A percentile compares a stretch with the other conserved stretches of the same genome.
Conservation (phyloP, 768 basidiomycete species). For the Harrya chromipes region DNA sequence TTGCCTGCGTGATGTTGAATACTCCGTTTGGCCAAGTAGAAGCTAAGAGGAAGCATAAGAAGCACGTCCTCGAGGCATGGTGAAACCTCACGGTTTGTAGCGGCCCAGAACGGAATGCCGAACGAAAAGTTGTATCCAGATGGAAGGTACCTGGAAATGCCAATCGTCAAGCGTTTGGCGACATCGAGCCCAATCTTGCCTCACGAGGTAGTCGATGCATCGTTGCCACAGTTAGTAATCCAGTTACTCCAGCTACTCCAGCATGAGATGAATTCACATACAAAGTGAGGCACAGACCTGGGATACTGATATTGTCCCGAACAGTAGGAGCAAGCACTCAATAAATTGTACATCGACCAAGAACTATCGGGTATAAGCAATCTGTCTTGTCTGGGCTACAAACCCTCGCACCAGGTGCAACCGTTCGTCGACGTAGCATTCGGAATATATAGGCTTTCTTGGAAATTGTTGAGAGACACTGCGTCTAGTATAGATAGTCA, state of each 20-base stretch:
- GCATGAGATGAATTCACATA: constrained; percentile 1
- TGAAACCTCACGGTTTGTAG: constrained; percentile 18
- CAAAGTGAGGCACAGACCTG: constrained; percentile 10
- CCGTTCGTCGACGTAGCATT: constrained; percentile 9
- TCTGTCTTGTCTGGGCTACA: neutral
- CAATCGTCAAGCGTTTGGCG: neutral
- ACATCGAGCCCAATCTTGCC: neutral
- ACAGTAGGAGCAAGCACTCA: constrained; percentile 28
- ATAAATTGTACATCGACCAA: constrained; percentile 30
- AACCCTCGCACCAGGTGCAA: constrained; percentile 23
- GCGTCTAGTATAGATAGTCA: constrained; percentile 11
- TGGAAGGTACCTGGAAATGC: constrained; percentile 23
- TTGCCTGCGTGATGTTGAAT: constrained; percentile 16
- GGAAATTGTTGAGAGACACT: constrained; percentile 13
- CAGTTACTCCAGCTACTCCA: constrained; percentile 22
- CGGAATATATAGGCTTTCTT: constrained; percentile 20
- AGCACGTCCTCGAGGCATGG: neutral
- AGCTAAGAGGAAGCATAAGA: constrained; percentile 15
- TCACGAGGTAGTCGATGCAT: constrained; percentile 19
- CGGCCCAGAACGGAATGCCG: constrained; percentile 24
- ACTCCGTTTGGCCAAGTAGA: constrained; percentile 11
- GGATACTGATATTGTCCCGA: constrained; percentile 4
- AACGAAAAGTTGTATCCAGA: constrained; percentile 6
- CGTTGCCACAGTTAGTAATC: constrained; percentile 13
- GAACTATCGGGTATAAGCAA: constrained; percentile 18